Base-by-base conservation (phyloP, 1,284 basidiomycete genomes). In the Leccinum angustisporum region DNA sequence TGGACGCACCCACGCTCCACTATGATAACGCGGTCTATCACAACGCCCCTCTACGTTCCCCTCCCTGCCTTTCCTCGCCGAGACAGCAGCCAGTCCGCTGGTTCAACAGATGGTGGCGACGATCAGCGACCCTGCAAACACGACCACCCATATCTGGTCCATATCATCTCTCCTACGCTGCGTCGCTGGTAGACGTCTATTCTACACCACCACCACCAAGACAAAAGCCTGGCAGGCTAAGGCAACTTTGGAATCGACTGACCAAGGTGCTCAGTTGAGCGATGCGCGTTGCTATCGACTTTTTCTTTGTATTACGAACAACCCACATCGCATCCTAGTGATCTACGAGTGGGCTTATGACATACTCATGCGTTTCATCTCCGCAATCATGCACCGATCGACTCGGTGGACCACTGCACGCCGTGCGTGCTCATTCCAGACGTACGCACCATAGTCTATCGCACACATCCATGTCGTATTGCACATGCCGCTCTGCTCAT, bases 1-100 rank as follows among this genome's bases (percentile, higher is more conserved):
- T 79, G 33, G 78, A 79, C 62, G 67, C 72, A 40, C 79, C 79
- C 10, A 80, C 74, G 13, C 66, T 76, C 8, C 71, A 77, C 61
- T 74, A 75, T 63, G 73, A 74, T 48, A 63, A 75, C 40, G 71
- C 67, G 38, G 33, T 65, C 16, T 71, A 70, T 56, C 60, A 48
- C n/a, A 61, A 69, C 59, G 58, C 64, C 30, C 54, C 70, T 13
- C 64, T 66, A 8, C 74, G 64, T 51, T 72, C 69, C 0, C 64
- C 63, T 50, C 0, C n/a, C 10, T 46, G 10, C 18, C 43, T 46
- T 11, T 18, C 58, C 50, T 60, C 62, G 43, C 63, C 53, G n/a
- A 59, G 59, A 25, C 57, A 27, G 13, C 63, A 51, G 18, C 53
- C 61, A 27, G 50, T 31, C 0, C 72, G 57, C 36, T 75, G 73